phyloP scores from a whole-genome alignment of 805 yeast species.

The Peterozyma xylosa region DNA sequence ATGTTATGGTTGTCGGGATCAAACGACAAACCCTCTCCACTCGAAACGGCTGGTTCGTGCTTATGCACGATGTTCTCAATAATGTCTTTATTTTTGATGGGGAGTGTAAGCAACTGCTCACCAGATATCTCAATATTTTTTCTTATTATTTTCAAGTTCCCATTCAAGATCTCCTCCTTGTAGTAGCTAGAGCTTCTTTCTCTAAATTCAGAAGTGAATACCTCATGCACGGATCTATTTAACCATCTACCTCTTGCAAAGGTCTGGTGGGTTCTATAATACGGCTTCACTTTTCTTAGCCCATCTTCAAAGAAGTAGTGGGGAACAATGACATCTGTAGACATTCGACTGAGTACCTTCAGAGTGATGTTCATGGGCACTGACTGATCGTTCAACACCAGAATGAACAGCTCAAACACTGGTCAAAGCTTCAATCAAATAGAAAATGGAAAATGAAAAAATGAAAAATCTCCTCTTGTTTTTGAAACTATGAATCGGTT shows the following conservation, averaged over 20 bases:
- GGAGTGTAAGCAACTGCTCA: slow-evolving; percentile 1
- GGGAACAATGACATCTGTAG: not conserved
- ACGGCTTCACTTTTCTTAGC: slow-evolving; percentile 32
- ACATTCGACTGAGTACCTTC: too few species aligned
- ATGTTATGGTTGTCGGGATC: slow-evolving; percentile 4
- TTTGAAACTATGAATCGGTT: not conserved
- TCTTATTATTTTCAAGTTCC: not conserved
- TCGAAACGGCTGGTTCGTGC: slow-evolving; percentile 37
- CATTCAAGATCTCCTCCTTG: slow-evolving; percentile 9
- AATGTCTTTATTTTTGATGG: slow-evolving; percentile 11
- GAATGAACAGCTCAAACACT: not conserved
- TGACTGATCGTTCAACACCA: not conserved
- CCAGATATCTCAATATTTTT: slow-evolving; percentile 8
- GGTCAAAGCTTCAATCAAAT: not conserved
- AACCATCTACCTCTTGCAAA: slow-evolving; percentile 40
- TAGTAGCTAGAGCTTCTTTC: slow-evolving; percentile 18
- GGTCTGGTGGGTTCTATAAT: slow-evolving; percentile 25
- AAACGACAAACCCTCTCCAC: slow-evolving; percentile 2
- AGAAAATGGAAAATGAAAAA: too few species aligned
- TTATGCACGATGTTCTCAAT: slow-evolving; percentile 27
- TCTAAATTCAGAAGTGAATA: slow-evolving; percentile 31
- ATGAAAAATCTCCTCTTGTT: not conserved
- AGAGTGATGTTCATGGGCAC: not conserved
- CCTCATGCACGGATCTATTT: slow-evolving; percentile 26
- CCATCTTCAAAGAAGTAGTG: slow-evolving; percentile 21